Conservation (phyloP, 768 basidiomycete species). For the Artomyces pyxidatus region DNA sequence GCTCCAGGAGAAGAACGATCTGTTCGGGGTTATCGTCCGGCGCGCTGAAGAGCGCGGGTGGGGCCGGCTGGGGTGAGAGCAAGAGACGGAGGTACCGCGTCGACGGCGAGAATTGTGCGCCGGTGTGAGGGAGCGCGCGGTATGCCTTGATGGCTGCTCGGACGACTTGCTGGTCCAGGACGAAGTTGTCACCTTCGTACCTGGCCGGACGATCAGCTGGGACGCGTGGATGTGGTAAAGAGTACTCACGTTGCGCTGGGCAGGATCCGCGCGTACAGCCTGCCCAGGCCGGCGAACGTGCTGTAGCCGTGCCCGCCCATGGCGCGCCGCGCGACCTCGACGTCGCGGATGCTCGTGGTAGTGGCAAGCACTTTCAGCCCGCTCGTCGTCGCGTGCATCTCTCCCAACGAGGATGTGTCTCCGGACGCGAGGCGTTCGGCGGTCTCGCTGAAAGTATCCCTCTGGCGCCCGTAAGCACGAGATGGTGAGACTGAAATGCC, state of each 20-base stretch:
- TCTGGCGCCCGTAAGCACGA: slow-evolving; percentile 25
- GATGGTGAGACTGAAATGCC: neutral
- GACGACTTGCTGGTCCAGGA: slow-evolving; percentile 68
- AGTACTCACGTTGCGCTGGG: slow-evolving; percentile 52
- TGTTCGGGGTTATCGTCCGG: slow-evolving; percentile 33
- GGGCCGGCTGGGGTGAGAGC: neutral
- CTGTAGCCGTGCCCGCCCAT: slow-evolving; percentile 79
- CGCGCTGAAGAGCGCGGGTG: neutral
- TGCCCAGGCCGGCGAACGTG: slow-evolving; percentile 57
- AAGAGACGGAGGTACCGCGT: slow-evolving; percentile 52
- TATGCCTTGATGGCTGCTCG: slow-evolving; percentile 61
- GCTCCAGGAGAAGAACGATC: slow-evolving; percentile 46
- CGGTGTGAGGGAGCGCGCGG: slow-evolving; percentile 22
- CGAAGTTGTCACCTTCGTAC: slow-evolving; percentile 75
- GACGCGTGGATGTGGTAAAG: neutral
- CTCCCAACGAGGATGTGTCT: slow-evolving; percentile 56
- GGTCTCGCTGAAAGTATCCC: slow-evolving; percentile 41
- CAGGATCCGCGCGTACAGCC: slow-evolving; percentile 55
- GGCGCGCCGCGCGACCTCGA: slow-evolving; percentile 59
- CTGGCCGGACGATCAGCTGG: slow-evolving; percentile 23
- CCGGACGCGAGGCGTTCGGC: slow-evolving; percentile 41
- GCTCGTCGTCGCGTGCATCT: slow-evolving; percentile 64
- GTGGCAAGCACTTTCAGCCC: slow-evolving; percentile 59
- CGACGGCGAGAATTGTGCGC: slow-evolving; percentile 35
- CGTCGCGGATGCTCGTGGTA: slow-evolving; percentile 41